These are phyloP conservation scores for Macrophomina phaseolina DNA, from an alignment of 2,329 filamentous ascomycete species.

Conservation along the genomic window DNA sequence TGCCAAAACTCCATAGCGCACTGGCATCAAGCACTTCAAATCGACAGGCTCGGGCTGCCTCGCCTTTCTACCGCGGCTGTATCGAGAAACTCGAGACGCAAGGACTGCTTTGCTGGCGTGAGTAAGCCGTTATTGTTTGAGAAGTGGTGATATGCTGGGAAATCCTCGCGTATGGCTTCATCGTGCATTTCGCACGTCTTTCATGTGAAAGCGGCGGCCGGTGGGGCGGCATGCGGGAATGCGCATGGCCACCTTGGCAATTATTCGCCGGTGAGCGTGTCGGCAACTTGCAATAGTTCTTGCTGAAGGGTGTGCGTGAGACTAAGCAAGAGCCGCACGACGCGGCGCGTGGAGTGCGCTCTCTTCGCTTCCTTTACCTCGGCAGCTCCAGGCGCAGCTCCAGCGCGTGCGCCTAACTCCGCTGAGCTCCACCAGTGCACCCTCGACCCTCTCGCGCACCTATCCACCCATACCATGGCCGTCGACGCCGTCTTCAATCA, in stretches of 20 bases:
- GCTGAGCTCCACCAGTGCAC: constrained; percentile 13
- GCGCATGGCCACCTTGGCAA: background rate
- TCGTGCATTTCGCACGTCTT: background rate
- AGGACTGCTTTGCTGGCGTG: background rate
- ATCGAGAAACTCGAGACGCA: no score
- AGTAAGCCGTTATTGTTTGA: background rate
- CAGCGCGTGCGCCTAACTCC: constrained; percentile 2
- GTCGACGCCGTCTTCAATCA: constrained; percentile 20
- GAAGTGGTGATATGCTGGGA: background rate
- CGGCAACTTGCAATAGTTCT: no score
- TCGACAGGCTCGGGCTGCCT: no score
- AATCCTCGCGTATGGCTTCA: background rate
- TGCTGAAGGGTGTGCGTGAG: no score
- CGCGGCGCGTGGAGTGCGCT: constrained; percentile 1
- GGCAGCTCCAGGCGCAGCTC: constrained; percentile 3
- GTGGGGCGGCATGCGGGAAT: background rate
- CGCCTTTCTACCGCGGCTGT: no score
- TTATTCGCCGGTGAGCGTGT: no score
- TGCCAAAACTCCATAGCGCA: no score
- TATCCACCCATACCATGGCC: constrained; percentile 15
- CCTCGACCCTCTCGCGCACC: background rate
- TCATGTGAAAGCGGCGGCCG: constrained; percentile 7
- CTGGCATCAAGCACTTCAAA: no score
- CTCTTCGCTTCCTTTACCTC: constrained; percentile 17
- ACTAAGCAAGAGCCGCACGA: background rate